Percentiles rank a stretch among this genome's conserved stretches.
Conservation (phyloP, 2,329 filamentous ascomycete genomes). For the Diaporthe humulicola region DNA sequence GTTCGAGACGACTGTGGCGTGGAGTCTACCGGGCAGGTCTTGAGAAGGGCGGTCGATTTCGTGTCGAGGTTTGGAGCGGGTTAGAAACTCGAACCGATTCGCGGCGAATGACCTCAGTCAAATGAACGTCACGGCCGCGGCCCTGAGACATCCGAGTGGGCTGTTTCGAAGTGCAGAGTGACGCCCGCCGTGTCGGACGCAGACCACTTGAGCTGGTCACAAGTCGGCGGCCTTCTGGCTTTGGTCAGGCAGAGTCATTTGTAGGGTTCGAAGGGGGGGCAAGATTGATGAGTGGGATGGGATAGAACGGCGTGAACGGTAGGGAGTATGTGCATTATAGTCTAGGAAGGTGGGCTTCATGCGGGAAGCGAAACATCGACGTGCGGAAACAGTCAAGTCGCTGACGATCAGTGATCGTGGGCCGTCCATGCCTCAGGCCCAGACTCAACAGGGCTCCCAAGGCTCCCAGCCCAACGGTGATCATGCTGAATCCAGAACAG, state of each 20-base stretch:
- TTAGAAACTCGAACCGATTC: conserved; percentile 2
- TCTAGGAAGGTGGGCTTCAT: conserved; percentile 22
- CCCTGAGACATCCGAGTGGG: conserved; percentile 31
- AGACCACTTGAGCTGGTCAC: conserved; percentile 30
- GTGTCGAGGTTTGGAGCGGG: conserved; percentile 21
- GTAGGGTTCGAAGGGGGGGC: not conserved
- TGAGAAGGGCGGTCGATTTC: conserved; percentile 14
- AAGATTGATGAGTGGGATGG: conserved; percentile 4
- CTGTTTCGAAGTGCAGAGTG: conserved; percentile 32
- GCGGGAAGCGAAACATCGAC: conserved; percentile 34
- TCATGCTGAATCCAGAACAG: conserved; percentile 28
- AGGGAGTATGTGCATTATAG: conserved; percentile 29
- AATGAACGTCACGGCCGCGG: conserved; percentile 27
- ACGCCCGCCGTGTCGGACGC: conserved; percentile 29
- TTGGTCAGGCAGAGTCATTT: not conserved
- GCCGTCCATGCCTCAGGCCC: conserved; percentile 14
- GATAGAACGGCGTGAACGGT: conserved; percentile 1
- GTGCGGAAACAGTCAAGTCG: conserved; percentile 23
- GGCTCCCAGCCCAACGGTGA: conserved; percentile 16
- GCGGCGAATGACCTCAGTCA: conserved; percentile 36
- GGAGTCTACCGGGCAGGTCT: not conserved
- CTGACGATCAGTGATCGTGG: conserved; percentile 27
- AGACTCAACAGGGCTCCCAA: conserved; percentile 7
- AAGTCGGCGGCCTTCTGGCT: conserved; percentile 24
- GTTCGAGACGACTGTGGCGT: not conserved